Conservation (phyloP, 2,329 filamentous ascomycete species). For the Alternaria gansuensis region DNA sequence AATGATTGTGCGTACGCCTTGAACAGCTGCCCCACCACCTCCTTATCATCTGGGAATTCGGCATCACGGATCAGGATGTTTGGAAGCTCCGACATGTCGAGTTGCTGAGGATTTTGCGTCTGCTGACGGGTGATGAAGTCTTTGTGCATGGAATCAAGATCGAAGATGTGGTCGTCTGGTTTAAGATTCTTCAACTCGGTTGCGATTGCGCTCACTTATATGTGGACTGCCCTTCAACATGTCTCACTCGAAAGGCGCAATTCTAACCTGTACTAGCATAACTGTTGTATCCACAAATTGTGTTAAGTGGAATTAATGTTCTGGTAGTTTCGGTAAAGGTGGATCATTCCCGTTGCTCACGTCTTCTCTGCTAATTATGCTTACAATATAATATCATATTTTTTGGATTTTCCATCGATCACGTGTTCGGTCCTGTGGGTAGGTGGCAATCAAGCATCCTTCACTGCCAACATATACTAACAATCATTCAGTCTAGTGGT, state of each 20-base stretch:
- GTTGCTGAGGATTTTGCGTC: neutral
- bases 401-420: neutral
- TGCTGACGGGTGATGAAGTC: neutral
- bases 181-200: neutral
- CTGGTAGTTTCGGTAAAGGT: neutral
- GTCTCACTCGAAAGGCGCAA: neutral
- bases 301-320: neutral
- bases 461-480: slow-evolving; percentile 6
- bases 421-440: slow-evolving; percentile 24
- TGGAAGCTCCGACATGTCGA: neutral
- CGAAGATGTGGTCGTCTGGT: neutral
- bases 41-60: slow-evolving; percentile 54
- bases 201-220: neutral
- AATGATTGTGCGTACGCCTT: slow-evolving; percentile 55
- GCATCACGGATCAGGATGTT: slow-evolving; percentile 41
- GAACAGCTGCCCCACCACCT: slow-evolving; percentile 51
- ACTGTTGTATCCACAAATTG: neutral
- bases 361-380: too few relatives aligned
- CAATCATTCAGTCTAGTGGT: slow-evolving; percentile 22
- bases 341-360: neutral
- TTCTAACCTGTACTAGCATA: neutral
- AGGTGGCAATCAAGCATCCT: slow-evolving; percentile 3
- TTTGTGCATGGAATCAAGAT: neutral
- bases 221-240: neutral
- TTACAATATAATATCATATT: neutral